Evolutionary conservation across 495 filamentous ascomycete genomes (phyloP).

Genomic region (Aspergillus mulundensis): DNA sequence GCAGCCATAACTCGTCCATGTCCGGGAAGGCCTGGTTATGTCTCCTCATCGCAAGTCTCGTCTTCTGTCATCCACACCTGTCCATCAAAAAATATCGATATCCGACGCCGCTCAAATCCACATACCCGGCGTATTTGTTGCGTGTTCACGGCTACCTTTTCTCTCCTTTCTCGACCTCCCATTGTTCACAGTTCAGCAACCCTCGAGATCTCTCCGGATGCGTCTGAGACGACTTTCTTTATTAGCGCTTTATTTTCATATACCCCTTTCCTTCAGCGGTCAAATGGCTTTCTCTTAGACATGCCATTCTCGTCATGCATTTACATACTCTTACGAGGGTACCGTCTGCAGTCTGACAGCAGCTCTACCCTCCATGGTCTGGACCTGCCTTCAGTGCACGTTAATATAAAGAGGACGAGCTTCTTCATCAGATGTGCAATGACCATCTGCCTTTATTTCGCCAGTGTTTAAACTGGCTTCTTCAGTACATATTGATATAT

Average conservation of each 20-base stretch:
- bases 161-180: background rate
- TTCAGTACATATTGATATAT: slow-evolving; percentile 18
- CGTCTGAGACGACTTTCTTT: slow-evolving; percentile 7
- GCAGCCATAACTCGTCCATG: background rate
- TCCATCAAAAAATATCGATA: background rate
- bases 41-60: background rate
- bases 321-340: background rate
- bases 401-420: background rate
- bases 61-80: background rate
- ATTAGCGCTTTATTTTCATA: slow-evolving; percentile 14
- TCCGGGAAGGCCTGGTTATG: background rate
- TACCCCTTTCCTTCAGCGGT: slow-evolving; percentile 27
- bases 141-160: background rate
- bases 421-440: background rate
- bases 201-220: background rate
- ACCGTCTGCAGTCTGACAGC: background rate
- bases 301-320: slow-evolving; percentile 13
- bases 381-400: background rate
- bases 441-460: background rate
- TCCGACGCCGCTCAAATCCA: background rate
- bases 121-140: background rate
- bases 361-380: background rate
- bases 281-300: slow-evolving; percentile 21
- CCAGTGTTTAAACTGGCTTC: background rate
- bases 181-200: background rate